Evolutionary conservation across 129 eudicot genomes (phyloP).

Genomic region (Helianthus annuus): DNA sequence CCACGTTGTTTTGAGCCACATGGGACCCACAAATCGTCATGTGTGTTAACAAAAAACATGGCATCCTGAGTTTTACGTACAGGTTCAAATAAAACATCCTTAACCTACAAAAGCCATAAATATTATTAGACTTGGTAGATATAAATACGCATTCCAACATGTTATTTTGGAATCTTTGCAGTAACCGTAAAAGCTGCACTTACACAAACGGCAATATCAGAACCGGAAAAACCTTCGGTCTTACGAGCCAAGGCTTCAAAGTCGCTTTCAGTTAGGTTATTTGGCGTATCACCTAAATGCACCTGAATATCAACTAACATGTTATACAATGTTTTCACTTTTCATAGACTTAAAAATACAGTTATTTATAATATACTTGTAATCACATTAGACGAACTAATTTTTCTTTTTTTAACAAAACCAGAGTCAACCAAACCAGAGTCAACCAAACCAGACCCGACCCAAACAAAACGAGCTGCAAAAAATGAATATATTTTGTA

Average conservation of each 20-base stretch:
- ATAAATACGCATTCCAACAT: background rate
- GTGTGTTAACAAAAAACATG: constrained; percentile 75
- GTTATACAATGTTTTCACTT: background rate
- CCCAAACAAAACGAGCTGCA: background rate
- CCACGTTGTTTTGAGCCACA: constrained; percentile 97
- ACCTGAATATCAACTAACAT: constrained; percentile 57
- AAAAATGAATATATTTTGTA: background rate
- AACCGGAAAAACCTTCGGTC: constrained; percentile 98
- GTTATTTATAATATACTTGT: background rate
- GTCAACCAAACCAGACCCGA: background rate
- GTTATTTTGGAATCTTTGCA: background rate
- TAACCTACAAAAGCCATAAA: constrained; percentile 56
- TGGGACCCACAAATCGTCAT: constrained; percentile 81
- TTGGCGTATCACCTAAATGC: constrained; percentile 97
- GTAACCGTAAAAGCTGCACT: constrained; percentile 32
- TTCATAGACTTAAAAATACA: too few species aligned
- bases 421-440: background rate
- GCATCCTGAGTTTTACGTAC: constrained; percentile 99
- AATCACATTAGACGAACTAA: background rate
- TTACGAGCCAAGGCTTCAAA: constrained; percentile 77
- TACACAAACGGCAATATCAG: constrained; percentile 98
- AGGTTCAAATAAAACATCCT: constrained; percentile 98
- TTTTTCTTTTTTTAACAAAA: too few species aligned
- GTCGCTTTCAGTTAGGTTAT: constrained; percentile 89
- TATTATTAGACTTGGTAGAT: constrained; percentile 3